Evolutionary conservation across 306 rosid genomes (phyloP), one percentile per base, ranked within the genome.

Genomic region (Sophora flavescens): DNA sequence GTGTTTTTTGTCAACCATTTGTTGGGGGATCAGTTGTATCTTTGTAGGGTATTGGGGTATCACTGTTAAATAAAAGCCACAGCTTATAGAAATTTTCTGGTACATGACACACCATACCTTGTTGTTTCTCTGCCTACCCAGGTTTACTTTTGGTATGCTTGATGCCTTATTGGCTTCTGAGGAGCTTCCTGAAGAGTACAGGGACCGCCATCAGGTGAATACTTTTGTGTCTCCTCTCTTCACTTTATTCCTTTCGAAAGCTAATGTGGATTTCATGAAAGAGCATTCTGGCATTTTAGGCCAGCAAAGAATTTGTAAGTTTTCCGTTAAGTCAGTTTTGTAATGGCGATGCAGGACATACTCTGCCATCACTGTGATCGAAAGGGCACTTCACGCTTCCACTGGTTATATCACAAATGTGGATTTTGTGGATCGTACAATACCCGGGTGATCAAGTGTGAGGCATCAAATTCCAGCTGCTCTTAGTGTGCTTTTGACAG

Each of bases 121-220:
- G 58, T 60, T 82, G 77, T 85, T 74, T 83, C 69, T 70, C 70
- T 76, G 22, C 58, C 61, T 32, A 33, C 80, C 79, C 81, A 95
- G 99, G 99, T 88, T 58, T 95, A 92, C 85, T 95, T n/a, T 95
- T 75, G 99, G 99, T 78, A 95, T 95, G 99, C 98, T 95, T 73
- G 99, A 95, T 70, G 99, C 99, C 47, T 80, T 95, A 76, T 86
- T 95, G 96, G 96, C 93, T 72, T 87, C 98, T 3, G 98, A 95
- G 89, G 97, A 88, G 87, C 98, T 95, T 67, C 99, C 99, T 44
- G 97, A 89, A 80, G 99, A 95, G 82, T 92, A 88, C 69, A 84
- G 82, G 85, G 88, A 91, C 74, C 91, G 88, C 30, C 74, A 81
- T 82, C 99, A 95, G 99, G 99, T 93, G 87, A 47, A 3, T 53